phyloP scores from a whole-genome alignment of 305 asterid genomes.

The Fraxinus baroniana region DNA sequence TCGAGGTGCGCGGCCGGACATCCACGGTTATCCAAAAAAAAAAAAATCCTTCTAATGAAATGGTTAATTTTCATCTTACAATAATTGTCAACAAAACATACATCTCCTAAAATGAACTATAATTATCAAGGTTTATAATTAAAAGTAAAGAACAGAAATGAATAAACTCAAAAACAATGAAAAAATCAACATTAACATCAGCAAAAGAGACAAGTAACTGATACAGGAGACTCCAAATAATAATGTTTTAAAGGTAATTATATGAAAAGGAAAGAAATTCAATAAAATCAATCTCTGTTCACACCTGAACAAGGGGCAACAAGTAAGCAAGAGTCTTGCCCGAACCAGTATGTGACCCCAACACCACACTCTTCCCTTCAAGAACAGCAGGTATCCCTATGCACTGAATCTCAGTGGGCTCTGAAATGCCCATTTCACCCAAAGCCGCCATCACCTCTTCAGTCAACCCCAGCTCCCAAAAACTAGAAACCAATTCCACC shows the following conservation, averaged over 20 bases:
- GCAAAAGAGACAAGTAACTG: background rate
- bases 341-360: constrained; percentile 98
- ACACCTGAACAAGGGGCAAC: constrained; percentile 93
- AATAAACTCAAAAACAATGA: background rate
- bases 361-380: constrained; percentile 67
- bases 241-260: background rate
- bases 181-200: background rate
- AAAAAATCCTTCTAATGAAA: background rate
- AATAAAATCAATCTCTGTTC: background rate
- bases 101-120: background rate
- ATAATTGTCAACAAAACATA: background rate
- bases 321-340: constrained; percentile 97
- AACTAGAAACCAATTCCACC: constrained; percentile 53
- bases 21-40: too few relatives aligned
- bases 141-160: background rate
- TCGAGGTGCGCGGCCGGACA: too few relatives aligned
- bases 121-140: background rate
- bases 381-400: constrained; percentile 88
- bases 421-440: constrained; percentile 74
- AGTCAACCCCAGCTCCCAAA: constrained; percentile 81
- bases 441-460: constrained; percentile 78
- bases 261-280: background rate
- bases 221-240: background rate
- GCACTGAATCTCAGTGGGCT: constrained; percentile 89
- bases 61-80: background rate